Base-by-base conservation (phyloP, 768 basidiomycete species). In the Cyclocybe cylindracea region DNA sequence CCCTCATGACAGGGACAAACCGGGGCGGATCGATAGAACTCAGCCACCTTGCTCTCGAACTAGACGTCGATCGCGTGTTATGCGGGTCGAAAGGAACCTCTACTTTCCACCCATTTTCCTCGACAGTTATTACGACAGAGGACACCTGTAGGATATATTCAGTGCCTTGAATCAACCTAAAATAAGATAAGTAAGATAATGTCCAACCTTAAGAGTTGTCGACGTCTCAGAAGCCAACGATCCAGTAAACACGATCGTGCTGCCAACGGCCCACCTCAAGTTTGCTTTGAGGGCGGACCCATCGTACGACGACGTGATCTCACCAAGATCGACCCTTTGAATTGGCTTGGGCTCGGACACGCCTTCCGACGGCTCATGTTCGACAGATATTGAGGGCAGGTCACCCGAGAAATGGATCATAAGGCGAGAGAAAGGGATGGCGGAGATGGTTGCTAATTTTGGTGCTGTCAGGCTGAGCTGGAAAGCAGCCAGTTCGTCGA, bases 391-490 rank as follows among this genome's bases (percentile, higher is more conserved):
- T 0, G 87, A 83, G 2, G 70, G 55, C n/a, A 67, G 47, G 6
- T 58, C 57, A 19, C 59, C 73, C 54, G 80, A 78, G 61, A 94
- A 87, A 38, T 80, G 67, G 5, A 97, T 72, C 1, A 72, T 66
- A 10, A 94, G 61, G 1, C 79, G 77, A 0, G 78, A 64, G 59
- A 97, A 82, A 0, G 87, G 79, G 11, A 96, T 69, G 0, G 72
- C 71, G 4, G 80, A 75, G 14, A 91, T 73, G 0, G 74, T 64
- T 10, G 80, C 71, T 3, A 69, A 60, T 0, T 66, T 60, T 0
- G 84, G 82, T 0, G 87, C 80, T 2, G 74, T 68, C 31, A 97
- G 63, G 7, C 76, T 71, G 7, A 97, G 60, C 65, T 98, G 94
- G 68, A 92, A 97, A 0, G 89, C 80, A 0, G 80, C 80, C 3